Conservation (phyloP, 2,329 filamentous ascomycete genomes). For the Exophiala sp. region DNA sequence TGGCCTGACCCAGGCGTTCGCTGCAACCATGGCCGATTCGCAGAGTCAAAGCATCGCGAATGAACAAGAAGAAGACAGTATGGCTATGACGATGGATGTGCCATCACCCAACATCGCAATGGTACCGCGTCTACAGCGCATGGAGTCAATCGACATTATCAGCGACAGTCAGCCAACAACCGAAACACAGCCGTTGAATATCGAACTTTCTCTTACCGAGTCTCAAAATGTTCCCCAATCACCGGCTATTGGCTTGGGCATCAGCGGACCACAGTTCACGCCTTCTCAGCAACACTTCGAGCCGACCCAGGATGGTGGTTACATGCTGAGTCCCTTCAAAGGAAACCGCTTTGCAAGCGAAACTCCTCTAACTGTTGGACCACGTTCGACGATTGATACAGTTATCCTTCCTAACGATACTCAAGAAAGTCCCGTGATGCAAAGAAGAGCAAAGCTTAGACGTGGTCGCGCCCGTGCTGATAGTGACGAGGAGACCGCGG, state of each 20-base stretch:
- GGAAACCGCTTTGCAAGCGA: constrained; percentile 63
- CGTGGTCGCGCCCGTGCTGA: constrained; percentile 48
- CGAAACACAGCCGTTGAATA: constrained; percentile 38
- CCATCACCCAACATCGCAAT: constrained; percentile 49
- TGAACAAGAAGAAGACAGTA: constrained; percentile 46
- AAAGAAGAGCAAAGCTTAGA: constrained; percentile 51
- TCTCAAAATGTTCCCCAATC: constrained; percentile 47
- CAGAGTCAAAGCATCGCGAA: constrained; percentile 28
- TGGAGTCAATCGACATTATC: constrained; percentile 60
- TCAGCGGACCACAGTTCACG: constrained; percentile 31
- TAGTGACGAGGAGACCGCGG: constrained; percentile 41
- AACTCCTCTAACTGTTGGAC: constrained; percentile 32
- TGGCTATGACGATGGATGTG: constrained; percentile 49
- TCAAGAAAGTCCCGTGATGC: constrained; percentile 63
- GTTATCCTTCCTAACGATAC: constrained; percentile 50
- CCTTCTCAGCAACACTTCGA: constrained; percentile 44
- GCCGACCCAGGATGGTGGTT: constrained; percentile 76
- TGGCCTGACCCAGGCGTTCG: constrained; percentile 85
- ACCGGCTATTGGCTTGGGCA: constrained; percentile 7
- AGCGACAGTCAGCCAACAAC: constrained; percentile 54
- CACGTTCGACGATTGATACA: constrained; percentile 69
- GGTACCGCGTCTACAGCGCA: constrained; percentile 58
- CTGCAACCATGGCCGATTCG: constrained; percentile 75
- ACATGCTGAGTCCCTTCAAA: constrained; percentile 69
- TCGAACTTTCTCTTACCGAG: constrained; percentile 59